phyloP scores from a whole-genome alignment of 2,329 filamentous ascomycete genomes.

The Dissoconium aciculare region DNA sequence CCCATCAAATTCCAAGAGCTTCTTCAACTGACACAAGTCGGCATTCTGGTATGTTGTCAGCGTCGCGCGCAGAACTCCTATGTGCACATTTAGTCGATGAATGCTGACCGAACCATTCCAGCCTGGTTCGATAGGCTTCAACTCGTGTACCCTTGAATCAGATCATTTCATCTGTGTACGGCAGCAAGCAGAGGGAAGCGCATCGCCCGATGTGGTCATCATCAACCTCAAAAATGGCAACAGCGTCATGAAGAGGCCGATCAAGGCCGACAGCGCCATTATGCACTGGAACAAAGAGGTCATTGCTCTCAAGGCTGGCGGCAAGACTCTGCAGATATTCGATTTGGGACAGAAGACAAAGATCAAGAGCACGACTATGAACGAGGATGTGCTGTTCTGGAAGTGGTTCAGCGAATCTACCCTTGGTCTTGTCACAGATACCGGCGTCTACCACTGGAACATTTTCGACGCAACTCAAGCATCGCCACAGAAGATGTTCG shows the following conservation, averaged over 20 bases:
- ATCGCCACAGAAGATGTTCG: slow-evolving; percentile 78
- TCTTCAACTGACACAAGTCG: slow-evolving; percentile 45
- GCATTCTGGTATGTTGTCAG: slow-evolving; percentile 35
- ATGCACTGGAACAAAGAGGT: slow-evolving; percentile 98
- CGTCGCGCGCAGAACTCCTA: too few species aligned
- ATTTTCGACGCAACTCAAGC: slow-evolving; percentile 73
- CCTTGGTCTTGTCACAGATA: slow-evolving; percentile 80
- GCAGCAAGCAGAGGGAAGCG: slow-evolving; percentile 74
- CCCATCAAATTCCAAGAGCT: slow-evolving; percentile 91
- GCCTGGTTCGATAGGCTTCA: slow-evolving; percentile 66
- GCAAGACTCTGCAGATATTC: slow-evolving; percentile 92
- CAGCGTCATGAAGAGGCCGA: slow-evolving; percentile 84
- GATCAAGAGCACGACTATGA: slow-evolving; percentile 92
- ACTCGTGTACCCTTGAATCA: slow-evolving; percentile 91
- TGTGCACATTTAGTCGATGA: too few species aligned
- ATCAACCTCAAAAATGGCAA: slow-evolving; percentile 95
- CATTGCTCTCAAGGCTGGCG: slow-evolving; percentile 90
- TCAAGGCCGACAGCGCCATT: slow-evolving; percentile 98
- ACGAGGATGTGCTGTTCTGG: slow-evolving; percentile 97
- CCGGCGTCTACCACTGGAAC: slow-evolving; percentile 92
- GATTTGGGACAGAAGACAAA: slow-evolving; percentile 86
- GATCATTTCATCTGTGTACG: slow-evolving; percentile 92
- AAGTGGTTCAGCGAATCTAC: slow-evolving; percentile 92
- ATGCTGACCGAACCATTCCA: too few species aligned
- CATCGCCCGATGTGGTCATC: slow-evolving; percentile 89